A percentile compares a stretch with the other conserved stretches of the same genome.
phyloP scores from a whole-genome alignment of 371 early-diverging fungal species.

The Entomophthora muscae region DNA sequence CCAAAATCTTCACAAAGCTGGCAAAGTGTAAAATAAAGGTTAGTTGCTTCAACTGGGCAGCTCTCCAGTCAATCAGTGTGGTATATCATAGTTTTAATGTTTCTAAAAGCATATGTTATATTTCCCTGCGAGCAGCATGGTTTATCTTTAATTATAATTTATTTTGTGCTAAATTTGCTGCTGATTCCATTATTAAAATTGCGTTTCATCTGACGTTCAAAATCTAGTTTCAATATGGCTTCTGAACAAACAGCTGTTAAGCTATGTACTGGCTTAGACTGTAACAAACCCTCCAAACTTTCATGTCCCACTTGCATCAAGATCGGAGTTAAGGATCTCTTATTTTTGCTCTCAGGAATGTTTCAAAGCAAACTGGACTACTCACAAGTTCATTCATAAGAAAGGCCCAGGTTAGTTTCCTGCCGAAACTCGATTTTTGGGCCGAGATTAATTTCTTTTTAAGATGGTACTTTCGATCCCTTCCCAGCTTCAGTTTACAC shows the following conservation, averaged over 20 bases:
- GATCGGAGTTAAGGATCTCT: constrained; percentile 35
- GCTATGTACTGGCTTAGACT: constrained; percentile 36
- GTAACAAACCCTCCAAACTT: constrained; percentile 53
- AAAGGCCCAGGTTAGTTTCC: not conserved
- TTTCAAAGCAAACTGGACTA: constrained; percentile 69
- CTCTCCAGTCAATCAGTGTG: too few species aligned
- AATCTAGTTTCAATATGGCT: not conserved
- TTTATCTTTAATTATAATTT: too few species aligned
- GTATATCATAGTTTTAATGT: too few species aligned
- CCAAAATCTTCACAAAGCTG: too few species aligned
- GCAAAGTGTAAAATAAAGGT: too few species aligned
- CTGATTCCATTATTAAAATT: too few species aligned
- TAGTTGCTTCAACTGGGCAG: too few species aligned
- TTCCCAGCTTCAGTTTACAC: constrained; percentile 61
- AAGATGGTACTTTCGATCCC: constrained; percentile 48
- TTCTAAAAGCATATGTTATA: too few species aligned
- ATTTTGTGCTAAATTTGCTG: too few species aligned
- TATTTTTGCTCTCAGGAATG: constrained; percentile 80
- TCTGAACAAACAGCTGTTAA: constrained; percentile 10
- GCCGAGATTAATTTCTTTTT: constrained; percentile 7
- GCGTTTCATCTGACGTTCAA: too few species aligned
- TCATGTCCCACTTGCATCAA: constrained; percentile 85
- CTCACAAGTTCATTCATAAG: constrained; percentile 34
- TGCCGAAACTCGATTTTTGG: not conserved
- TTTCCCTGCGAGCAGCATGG: too few species aligned